A percentile compares a stretch with the other conserved stretches of the same genome.
Evolutionary conservation across 2,329 filamentous ascomycete genomes (phyloP).

Genomic region (Ilyonectria destructans): DNA sequence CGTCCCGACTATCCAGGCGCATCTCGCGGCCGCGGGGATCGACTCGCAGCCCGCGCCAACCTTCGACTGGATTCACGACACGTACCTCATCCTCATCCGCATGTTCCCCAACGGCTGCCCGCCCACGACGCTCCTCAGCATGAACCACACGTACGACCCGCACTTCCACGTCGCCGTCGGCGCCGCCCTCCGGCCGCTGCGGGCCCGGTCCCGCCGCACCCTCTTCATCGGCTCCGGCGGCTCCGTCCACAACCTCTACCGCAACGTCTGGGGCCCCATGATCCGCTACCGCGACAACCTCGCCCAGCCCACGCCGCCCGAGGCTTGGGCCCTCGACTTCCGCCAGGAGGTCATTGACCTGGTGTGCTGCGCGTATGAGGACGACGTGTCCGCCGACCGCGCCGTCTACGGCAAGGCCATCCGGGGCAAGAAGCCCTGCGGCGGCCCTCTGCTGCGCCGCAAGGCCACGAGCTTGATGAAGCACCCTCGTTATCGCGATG

Average conservation of each 20-base stretch:
- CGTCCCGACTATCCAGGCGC: slow-evolving; percentile 22
- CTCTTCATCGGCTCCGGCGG: slow-evolving; percentile 74
- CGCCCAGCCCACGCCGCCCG: slow-evolving; percentile 33
- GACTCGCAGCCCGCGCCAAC: slow-evolving; percentile 43
- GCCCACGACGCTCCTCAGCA: slow-evolving; percentile 67
- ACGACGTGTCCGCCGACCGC: slow-evolving; percentile 25
- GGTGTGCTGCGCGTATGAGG: slow-evolving; percentile 59
- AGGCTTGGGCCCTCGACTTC: slow-evolving; percentile 74
- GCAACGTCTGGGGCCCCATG: slow-evolving; percentile 78
- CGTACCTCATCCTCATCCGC: slow-evolving; percentile 77
- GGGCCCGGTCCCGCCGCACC: slow-evolving; percentile 21
- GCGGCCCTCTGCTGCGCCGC: slow-evolving; percentile 24
- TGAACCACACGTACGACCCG: slow-evolving; percentile 45
- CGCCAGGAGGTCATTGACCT: slow-evolving; percentile 76
- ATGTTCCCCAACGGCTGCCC: slow-evolving; percentile 79
- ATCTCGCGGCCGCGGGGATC: slow-evolving; percentile 23
- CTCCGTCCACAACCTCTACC: slow-evolving; percentile 80
- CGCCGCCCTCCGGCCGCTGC: slow-evolving; percentile 31
- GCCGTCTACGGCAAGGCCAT: slow-evolving; percentile 23
- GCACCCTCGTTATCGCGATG: slow-evolving; percentile 76
- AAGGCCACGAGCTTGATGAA: slow-evolving; percentile 72
- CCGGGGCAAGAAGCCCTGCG: slow-evolving; percentile 28
- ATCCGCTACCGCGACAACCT: slow-evolving; percentile 63
- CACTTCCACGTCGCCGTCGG: slow-evolving; percentile 47
- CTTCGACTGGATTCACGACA: slow-evolving; percentile 84